Conservation (phyloP, 768 basidiomycete genomes). For the Auricularia sp. region DNA sequence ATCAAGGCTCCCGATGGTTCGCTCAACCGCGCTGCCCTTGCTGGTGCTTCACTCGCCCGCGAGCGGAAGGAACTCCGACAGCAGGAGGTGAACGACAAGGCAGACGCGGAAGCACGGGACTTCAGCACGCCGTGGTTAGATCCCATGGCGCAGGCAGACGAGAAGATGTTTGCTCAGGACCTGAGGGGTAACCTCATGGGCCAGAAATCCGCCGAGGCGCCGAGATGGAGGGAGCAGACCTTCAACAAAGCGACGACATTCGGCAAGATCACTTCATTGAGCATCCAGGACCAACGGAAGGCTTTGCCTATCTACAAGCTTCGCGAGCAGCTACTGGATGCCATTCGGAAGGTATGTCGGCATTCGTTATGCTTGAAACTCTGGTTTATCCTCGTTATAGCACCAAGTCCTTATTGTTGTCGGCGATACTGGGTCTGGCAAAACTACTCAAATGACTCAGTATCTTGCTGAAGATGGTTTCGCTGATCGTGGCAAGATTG, state of each 20-base stretch:
- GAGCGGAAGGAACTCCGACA: conserved; percentile 90
- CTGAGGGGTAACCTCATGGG: conserved; percentile 71
- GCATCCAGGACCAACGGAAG: conserved; percentile 89
- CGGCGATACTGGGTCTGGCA: conserved; percentile 97
- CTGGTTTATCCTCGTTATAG: conserved; percentile 29
- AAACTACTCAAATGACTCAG: conserved; percentile 99
- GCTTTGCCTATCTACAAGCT: conserved; percentile 93
- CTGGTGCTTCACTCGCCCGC: conserved; percentile 87
- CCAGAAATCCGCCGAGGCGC: conserved; percentile 71
- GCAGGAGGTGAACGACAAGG: conserved; percentile 89
- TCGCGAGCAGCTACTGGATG: conserved; percentile 78
- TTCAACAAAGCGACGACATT: conserved; percentile 95
- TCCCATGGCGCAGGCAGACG: conserved; percentile 85
- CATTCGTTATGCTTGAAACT: conserved; percentile 7
- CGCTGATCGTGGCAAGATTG: conserved; percentile 83
- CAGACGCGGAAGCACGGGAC: conserved; percentile 89
- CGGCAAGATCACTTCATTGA: conserved; percentile 82
- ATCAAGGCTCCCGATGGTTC: conserved; percentile 98
- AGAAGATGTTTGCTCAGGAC: conserved; percentile 90
- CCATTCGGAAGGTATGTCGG: conserved; percentile 73
- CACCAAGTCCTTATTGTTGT: conserved; percentile 98
- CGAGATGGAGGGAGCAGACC: conserved; percentile 84
- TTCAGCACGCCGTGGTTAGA: conserved; percentile 96
- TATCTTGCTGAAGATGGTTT: conserved; percentile 93
- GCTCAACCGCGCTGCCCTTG: conserved; percentile 87